These are phyloP conservation scores for Xylariomycetidae sp. DNA, from an alignment of 2,329 filamentous ascomycete species.

Conservation along the genomic window DNA sequence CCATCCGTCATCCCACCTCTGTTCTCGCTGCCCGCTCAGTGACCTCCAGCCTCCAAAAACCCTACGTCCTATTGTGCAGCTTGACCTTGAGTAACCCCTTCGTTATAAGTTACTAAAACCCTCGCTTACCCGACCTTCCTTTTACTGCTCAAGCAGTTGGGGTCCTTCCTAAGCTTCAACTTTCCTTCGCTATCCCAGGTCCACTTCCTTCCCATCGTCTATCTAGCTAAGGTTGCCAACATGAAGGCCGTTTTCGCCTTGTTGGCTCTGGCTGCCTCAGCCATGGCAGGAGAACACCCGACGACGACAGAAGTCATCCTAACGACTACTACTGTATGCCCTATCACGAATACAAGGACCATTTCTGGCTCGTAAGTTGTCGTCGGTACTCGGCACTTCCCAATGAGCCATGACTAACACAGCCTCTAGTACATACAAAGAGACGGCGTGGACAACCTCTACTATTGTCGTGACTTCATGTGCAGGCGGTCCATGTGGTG, in stretches of 20 bases:
- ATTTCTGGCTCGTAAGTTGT: slow-evolving; percentile 34
- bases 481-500: slow-evolving; percentile 29
- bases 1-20: slow-evolving; percentile 8
- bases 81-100: slow-evolving; percentile 22
- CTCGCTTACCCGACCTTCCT: slow-evolving; percentile 10
- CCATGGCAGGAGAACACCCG: slow-evolving; percentile 14
- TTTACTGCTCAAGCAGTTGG: slow-evolving; percentile 6
- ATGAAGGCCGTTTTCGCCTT: slow-evolving; percentile 24
- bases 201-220: slow-evolving; percentile 4
- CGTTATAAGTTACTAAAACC: slow-evolving; percentile 28
- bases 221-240: slow-evolving; percentile 11
- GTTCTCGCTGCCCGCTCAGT: slow-evolving; percentile 6
- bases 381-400: not conserved
- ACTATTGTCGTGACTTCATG: slow-evolving; percentile 38
- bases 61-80: slow-evolving; percentile 6
- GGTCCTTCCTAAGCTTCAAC: slow-evolving; percentile 6
- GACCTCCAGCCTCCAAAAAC: slow-evolving; percentile 8
- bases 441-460: slow-evolving; percentile 39
- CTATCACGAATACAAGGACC: slow-evolving; percentile 39
- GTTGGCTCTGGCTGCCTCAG: slow-evolving; percentile 22
- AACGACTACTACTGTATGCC: slow-evolving; percentile 40
- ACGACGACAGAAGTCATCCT: slow-evolving; percentile 29
- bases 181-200: slow-evolving; percentile 1
- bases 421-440: slow-evolving; percentile 33
- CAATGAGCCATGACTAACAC: slow-evolving; percentile 9